Evolutionary conservation across 345 rosid species (phyloP).

Genomic region (Nasturtium officinale): DNA sequence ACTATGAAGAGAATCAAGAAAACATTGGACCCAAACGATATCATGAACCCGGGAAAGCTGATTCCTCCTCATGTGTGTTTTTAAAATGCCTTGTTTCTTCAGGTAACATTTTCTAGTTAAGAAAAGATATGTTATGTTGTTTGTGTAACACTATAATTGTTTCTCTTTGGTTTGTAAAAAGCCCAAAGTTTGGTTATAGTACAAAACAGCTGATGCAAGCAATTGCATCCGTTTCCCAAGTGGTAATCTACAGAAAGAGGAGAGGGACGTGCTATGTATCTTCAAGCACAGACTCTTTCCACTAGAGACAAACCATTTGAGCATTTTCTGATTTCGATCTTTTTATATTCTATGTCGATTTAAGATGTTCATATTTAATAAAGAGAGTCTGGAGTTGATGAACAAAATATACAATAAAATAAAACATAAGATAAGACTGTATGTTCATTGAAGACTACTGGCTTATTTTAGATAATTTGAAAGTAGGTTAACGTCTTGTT

Average conservation of each 20-base stretch:
- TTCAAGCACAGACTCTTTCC: slow-evolving; percentile 1
- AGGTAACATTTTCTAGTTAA: background rate
- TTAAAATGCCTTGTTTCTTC: slow-evolving; percentile 33
- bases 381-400: background rate
- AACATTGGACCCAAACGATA: slow-evolving; percentile 80
- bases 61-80: slow-evolving; percentile 90
- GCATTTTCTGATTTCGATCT: background rate
- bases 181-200: background rate
- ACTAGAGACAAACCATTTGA: slow-evolving; percentile 15
- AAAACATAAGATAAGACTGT: too few species aligned
- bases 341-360: background rate
- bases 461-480: background rate
- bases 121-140: background rate
- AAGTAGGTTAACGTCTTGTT: background rate
- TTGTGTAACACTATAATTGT: slow-evolving; percentile 9
- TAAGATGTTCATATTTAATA: slow-evolving; percentile 2
- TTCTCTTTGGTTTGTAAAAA: slow-evolving; percentile 1
- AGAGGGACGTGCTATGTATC: slow-evolving; percentile 15
- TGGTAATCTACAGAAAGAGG: slow-evolving; percentile 24
- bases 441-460: background rate
- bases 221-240: background rate
- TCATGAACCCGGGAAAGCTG: slow-evolving; percentile 96
- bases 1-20: slow-evolving; percentile 83
- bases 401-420: too few species aligned
- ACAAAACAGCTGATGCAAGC: slow-evolving; percentile 39